phyloP scores from a whole-genome alignment of 139 green algal genomes.

The Picochlorum costavermella region DNA sequence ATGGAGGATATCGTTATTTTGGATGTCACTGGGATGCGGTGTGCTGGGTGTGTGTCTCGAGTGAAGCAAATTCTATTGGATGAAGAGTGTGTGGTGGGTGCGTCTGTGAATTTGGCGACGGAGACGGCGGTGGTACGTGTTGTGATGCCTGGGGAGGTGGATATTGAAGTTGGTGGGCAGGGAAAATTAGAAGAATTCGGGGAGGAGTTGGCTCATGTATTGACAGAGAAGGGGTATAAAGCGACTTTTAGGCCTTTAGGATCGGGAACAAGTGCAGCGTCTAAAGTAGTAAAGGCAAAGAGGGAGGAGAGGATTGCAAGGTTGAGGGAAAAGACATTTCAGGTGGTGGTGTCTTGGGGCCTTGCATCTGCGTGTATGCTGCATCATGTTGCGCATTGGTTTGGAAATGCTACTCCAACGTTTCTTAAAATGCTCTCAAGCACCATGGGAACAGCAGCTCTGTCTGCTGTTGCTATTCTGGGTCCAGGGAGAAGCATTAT shows the following conservation, averaged over 20 bases:
- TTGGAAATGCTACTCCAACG: conserved; percentile 27
- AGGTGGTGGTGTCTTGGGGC: conserved; percentile 62
- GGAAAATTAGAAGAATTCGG: conserved; percentile 6
- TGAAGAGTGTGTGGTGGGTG: conserved; percentile 30
- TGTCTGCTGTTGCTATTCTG: conserved; percentile 71
- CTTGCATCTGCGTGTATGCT: conserved; percentile 66
- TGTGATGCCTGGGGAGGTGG: not conserved
- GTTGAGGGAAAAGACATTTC: conserved; percentile 44
- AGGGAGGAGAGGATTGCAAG: conserved; percentile 39
- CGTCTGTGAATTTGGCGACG: conserved; percentile 82
- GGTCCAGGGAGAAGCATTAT: conserved; percentile 72
- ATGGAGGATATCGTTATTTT: conserved; percentile 5
- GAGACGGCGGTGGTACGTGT: conserved; percentile 74
- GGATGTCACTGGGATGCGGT: conserved; percentile 68
- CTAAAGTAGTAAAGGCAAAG: conserved; percentile 41
- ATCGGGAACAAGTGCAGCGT: conserved; percentile 9
- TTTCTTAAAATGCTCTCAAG: conserved; percentile 59
- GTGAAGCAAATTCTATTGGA: conserved; percentile 68
- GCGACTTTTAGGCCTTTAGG: conserved; percentile 13
- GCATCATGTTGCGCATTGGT: conserved; percentile 63
- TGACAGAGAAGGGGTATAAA: conserved; percentile 25
- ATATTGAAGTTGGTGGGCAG: not conserved
- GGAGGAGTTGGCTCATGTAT: conserved; percentile 13
- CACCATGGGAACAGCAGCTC: conserved; percentile 52
- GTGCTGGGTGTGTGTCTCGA: conserved; percentile 68